Evolutionary conservation across 108 stramenopile species (phyloP).

Genomic region (Cyclotella kingstonii): DNA sequence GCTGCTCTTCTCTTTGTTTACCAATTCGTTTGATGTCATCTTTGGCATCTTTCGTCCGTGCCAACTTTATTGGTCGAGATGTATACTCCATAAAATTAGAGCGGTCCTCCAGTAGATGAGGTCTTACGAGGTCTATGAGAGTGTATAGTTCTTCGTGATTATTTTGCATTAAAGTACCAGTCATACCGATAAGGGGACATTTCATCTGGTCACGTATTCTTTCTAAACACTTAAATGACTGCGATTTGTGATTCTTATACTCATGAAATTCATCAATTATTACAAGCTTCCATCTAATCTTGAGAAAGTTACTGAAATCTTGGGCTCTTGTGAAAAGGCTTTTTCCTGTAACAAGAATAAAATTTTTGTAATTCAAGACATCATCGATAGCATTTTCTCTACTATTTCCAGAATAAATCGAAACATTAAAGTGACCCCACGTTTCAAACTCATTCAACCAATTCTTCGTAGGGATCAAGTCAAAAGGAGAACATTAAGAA

Average conservation of each 20-base stretch:
- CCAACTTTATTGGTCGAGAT: conserved; percentile 60
- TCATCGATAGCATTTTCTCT: conserved; percentile 51
- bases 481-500: neutral
- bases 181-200: conserved; percentile 50
- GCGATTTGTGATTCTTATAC: conserved; percentile 53
- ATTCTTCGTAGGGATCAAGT: neutral
- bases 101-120: conserved; percentile 55
- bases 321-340: conserved; percentile 43
- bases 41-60: conserved; percentile 56
- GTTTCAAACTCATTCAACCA: conserved; percentile 58
- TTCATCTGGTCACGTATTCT: conserved; percentile 27
- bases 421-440: conserved; percentile 80
- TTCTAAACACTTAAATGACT: conserved; percentile 22
- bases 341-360: conserved; percentile 68
- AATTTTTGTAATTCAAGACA: conserved; percentile 51
- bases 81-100: conserved; percentile 51
- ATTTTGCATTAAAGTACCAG: conserved; percentile 46
- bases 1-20: conserved; percentile 37
- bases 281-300: conserved; percentile 70
- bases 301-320: conserved; percentile 40
- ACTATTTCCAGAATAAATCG: conserved; percentile 33
- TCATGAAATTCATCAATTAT: conserved; percentile 86
- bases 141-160: conserved; percentile 71
- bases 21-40: conserved; percentile 26
- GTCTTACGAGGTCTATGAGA: conserved; percentile 73